Percentiles rank a stretch among this genome's conserved stretches.
Evolutionary conservation across 495 filamentous ascomycete species (phyloP).

Genomic region (Achaetomiella virescens): DNA sequence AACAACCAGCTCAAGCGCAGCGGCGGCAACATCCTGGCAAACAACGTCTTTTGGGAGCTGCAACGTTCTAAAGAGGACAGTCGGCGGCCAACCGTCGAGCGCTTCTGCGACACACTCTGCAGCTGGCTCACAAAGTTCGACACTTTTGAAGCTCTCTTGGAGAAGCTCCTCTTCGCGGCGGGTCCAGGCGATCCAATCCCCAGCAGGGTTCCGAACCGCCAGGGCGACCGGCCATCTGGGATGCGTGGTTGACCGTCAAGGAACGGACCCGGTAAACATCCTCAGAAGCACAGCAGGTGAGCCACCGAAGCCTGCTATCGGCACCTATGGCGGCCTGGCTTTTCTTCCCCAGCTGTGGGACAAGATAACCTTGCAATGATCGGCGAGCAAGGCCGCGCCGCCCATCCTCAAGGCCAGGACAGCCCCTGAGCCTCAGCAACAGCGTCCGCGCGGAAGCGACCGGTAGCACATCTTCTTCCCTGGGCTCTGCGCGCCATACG

Average conservation of each 20-base stretch:
- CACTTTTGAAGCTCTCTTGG: no score
- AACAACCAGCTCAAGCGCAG: no score
- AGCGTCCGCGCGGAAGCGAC: slow-evolving; percentile 2
- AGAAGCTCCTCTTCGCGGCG: slow-evolving; percentile 16
- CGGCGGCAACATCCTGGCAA: no score
- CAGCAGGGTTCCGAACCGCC: slow-evolving; percentile 16
- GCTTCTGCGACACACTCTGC: background rate
- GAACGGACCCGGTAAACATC: background rate
- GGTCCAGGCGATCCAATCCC: slow-evolving; percentile 15
- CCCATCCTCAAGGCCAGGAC: background rate
- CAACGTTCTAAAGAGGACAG: background rate
- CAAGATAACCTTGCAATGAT: background rate
- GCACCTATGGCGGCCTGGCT: slow-evolving; percentile 21
- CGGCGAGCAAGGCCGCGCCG: background rate
- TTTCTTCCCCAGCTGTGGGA: slow-evolving; percentile 12
- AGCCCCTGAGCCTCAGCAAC: background rate
- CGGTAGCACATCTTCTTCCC: slow-evolving; percentile 19
- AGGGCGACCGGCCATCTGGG: slow-evolving; percentile 20
- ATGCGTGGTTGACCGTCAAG: slow-evolving; percentile 17
- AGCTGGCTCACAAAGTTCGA: no score
- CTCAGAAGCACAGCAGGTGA: no score
- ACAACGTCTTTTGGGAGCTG: no score
- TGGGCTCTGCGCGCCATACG: background rate
- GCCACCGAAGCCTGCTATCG: background rate
- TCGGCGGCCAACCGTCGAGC: background rate